Conservation (phyloP, 2,329 filamentous ascomycete species). For the Celoporthe dispersa region DNA sequence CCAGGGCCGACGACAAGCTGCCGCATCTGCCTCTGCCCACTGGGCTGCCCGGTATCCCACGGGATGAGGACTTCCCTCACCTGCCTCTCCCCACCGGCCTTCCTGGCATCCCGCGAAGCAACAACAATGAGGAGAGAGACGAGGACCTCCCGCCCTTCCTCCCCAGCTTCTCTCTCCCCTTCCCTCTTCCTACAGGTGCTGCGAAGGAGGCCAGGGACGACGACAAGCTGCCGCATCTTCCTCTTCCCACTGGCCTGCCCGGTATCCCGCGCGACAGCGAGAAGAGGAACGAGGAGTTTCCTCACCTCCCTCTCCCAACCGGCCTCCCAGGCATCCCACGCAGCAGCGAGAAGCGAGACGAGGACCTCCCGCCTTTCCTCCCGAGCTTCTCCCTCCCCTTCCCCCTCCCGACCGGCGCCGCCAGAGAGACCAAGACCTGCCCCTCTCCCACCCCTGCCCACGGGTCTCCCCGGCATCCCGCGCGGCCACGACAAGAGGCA, state of each 20-base stretch:
- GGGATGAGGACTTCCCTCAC: conserved; percentile 2
- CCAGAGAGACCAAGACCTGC: not conserved
- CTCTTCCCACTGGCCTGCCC: conserved; percentile 9
- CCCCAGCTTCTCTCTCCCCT: too few species aligned
- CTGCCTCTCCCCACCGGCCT: not conserved
- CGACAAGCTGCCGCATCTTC: not conserved
- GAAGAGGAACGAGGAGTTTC: not conserved
- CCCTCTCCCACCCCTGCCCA: conserved; percentile 8
- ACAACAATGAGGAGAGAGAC: not conserved
- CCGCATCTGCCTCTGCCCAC: conserved; percentile 10
- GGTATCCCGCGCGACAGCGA: not conserved
- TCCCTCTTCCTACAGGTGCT: not conserved
- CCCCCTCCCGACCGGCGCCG: not conserved
- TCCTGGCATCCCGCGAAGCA: not conserved
- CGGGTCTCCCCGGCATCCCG: conserved; percentile 5
- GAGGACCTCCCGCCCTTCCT: not conserved
- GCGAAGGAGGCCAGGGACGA: not conserved
- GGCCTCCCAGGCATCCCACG: not conserved
- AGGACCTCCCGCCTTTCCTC: not conserved
- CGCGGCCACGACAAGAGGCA: not conserved
- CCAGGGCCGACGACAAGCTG: not conserved
- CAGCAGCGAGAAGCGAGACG: not conserved
- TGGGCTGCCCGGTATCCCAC: not conserved
- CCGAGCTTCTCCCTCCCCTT: not conserved
- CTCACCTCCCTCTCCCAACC: conserved; percentile 1